Evolutionary conservation across 257 asterid species (phyloP).

Genomic region (Lycium ferocissimum): DNA sequence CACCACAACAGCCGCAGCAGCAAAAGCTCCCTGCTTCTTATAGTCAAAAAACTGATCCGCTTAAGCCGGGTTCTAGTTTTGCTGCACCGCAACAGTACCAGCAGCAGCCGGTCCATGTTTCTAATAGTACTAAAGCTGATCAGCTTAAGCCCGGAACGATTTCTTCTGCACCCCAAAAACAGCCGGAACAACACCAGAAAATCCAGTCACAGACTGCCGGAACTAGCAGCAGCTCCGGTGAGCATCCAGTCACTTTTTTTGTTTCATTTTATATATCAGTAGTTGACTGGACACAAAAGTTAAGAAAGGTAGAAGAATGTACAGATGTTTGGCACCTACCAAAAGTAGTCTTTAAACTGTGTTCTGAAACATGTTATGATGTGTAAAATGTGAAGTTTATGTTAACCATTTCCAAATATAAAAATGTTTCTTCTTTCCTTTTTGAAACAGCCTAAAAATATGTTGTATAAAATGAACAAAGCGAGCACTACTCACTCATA

Average conservation of each 20-base stretch:
- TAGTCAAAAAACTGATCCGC: neutral
- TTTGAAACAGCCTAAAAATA: neutral
- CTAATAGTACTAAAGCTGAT: neutral
- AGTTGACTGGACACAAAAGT: neutral
- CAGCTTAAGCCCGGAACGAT: neutral
- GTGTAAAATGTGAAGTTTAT: neutral
- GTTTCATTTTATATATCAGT: neutral
- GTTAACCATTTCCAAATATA: neutral
- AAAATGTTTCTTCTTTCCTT: neutral
- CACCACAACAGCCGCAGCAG: slow-evolving; percentile 5
- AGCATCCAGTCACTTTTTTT: neutral
- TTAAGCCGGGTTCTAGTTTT: neutral
- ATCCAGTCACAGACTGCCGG: slow-evolving; percentile 12
- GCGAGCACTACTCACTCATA: neutral
- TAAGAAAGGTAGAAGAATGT: neutral
- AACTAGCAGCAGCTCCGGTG: slow-evolving; percentile 10
- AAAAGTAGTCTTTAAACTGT: neutral
- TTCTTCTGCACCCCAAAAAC: slow-evolving; percentile 14
- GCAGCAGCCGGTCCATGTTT: neutral
- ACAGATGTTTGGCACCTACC: neutral
- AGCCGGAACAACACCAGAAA: slow-evolving; percentile 43
- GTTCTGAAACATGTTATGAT: neutral
- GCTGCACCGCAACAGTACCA: slow-evolving; percentile 1
- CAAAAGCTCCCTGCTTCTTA: neutral
- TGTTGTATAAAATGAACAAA: neutral